phyloP scores from a whole-genome alignment of 2,329 filamentous ascomycete species.

The Atkinsonella texensis region DNA sequence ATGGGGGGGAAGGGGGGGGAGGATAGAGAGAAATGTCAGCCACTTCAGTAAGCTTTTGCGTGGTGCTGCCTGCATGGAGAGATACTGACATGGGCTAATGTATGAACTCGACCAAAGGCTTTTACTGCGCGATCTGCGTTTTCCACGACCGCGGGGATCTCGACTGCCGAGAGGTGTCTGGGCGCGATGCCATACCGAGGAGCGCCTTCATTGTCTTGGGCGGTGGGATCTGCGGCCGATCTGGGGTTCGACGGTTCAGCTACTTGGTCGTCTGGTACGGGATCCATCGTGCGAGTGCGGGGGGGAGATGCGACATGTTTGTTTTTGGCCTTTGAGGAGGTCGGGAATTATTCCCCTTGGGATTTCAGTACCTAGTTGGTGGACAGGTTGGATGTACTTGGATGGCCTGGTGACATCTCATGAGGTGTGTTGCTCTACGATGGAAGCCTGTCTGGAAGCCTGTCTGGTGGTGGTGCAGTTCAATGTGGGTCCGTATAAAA shows the following conservation, averaged over 20 bases:
- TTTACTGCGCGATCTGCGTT: conserved; percentile 30
- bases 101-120: conserved; percentile 28
- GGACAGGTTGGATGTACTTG: no score
- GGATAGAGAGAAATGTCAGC: not conserved
- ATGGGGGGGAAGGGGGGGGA: no score
- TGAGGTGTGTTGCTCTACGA: no score
- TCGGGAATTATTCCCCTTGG: no score
- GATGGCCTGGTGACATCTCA: no score
- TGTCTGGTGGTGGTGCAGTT: not conserved
- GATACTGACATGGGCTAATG: conserved; percentile 25
- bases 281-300: not conserved
- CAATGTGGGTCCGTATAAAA: not conserved
- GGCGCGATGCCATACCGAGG: conserved; percentile 24
- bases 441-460: no score
- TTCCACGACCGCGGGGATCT: conserved; percentile 31
- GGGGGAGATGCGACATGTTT: not conserved
- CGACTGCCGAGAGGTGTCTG: conserved; percentile 26
- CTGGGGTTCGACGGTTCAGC: not conserved
- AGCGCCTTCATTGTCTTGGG: conserved; percentile 13
- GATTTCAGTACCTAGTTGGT: no score
- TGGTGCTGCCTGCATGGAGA: not conserved
- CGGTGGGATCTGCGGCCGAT: not conserved
- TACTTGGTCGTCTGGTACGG: not conserved
- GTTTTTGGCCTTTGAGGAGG: no score
- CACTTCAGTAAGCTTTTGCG: not conserved